Percentiles rank a stretch among this genome's conserved stretches.
Conservation (phyloP, 345 rosid genomes). For the Chamaenerion angustifolium region DNA sequence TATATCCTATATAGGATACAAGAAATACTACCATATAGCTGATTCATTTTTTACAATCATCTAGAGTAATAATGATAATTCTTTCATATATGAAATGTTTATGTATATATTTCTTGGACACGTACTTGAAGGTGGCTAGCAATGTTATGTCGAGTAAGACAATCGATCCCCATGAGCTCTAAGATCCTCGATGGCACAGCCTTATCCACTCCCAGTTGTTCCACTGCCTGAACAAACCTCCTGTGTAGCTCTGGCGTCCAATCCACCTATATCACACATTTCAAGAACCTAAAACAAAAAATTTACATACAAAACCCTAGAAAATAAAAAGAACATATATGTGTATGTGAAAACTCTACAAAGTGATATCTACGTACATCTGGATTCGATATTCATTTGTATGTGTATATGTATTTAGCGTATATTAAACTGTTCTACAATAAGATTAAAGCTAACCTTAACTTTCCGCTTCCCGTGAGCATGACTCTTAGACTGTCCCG, state of each 20-base stretch:
- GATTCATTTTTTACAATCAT: too few species aligned
- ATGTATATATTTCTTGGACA: too few species aligned
- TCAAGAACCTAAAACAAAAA: conserved; percentile 4
- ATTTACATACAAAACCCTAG: neutral
- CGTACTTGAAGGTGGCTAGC: conserved; percentile 95
- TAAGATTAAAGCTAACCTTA: conserved; percentile 21
- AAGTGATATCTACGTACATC: too few species aligned
- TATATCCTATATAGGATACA: too few species aligned
- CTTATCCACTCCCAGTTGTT: conserved; percentile 87
- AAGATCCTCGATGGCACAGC: conserved; percentile 93
- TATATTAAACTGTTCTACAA: too few species aligned
- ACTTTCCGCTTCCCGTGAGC: conserved; percentile 42
- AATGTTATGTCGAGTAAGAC: conserved; percentile 92
- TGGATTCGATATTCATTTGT: too few species aligned
- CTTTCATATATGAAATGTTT: too few species aligned
- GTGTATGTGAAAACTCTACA: too few species aligned
- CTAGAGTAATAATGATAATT: too few species aligned
- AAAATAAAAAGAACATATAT: neutral
- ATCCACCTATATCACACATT: conserved; percentile 51
- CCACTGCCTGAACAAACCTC: conserved; percentile 91
- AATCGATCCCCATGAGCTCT: conserved; percentile 75
- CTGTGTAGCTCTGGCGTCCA: conserved; percentile 96
- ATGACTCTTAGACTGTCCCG: conserved; percentile 14
- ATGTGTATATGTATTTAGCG: neutral
- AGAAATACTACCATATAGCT: too few species aligned